These are phyloP conservation scores for Striga asiatica DNA, from an alignment of 257 asterid genomes.

Conservation along the genomic window DNA sequence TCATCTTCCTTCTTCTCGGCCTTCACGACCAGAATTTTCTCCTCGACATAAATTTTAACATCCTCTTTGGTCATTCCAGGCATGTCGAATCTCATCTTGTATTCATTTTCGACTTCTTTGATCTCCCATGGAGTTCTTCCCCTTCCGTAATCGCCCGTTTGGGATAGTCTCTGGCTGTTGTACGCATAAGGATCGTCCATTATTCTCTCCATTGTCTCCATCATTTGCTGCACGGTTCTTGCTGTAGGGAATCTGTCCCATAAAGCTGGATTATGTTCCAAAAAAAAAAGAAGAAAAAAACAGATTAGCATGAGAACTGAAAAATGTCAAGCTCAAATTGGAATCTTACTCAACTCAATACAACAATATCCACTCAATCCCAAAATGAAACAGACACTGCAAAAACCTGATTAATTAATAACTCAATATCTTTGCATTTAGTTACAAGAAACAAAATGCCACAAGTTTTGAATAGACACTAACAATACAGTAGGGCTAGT, in stretches of 20 bases:
- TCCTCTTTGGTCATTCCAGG: slow-evolving; percentile 71
- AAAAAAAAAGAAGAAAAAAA: not conserved
- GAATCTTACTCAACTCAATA: too few species aligned
- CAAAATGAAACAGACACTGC: too few species aligned
- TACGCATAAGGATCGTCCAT: slow-evolving; percentile 51
- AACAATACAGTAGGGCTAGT: too few species aligned
- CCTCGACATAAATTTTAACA: slow-evolving; percentile 63
- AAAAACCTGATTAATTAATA: too few species aligned
- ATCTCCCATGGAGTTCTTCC: slow-evolving; percentile 82
- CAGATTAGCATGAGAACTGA: too few species aligned
- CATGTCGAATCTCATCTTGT: slow-evolving; percentile 70
- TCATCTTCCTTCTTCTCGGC: slow-evolving; percentile 48
- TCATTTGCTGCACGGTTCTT: slow-evolving; percentile 70
- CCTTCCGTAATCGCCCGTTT: slow-evolving; percentile 26
- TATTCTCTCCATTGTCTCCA: slow-evolving; percentile 69
- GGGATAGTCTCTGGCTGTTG: too few species aligned
- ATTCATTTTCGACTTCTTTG: slow-evolving; percentile 45
- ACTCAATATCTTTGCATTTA: too few species aligned
- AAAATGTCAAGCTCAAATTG: too few species aligned
- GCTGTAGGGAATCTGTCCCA: slow-evolving; percentile 75
- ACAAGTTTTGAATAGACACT: too few species aligned
- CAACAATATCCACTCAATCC: too few species aligned
- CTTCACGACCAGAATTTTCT: slow-evolving; percentile 52
- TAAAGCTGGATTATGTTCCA: slow-evolving; percentile 25
- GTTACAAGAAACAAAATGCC: too few species aligned